These are phyloP conservation scores for Jackrogersella minutella DNA, from an alignment of 495 filamentous ascomycete species.

Conservation along the genomic window DNA sequence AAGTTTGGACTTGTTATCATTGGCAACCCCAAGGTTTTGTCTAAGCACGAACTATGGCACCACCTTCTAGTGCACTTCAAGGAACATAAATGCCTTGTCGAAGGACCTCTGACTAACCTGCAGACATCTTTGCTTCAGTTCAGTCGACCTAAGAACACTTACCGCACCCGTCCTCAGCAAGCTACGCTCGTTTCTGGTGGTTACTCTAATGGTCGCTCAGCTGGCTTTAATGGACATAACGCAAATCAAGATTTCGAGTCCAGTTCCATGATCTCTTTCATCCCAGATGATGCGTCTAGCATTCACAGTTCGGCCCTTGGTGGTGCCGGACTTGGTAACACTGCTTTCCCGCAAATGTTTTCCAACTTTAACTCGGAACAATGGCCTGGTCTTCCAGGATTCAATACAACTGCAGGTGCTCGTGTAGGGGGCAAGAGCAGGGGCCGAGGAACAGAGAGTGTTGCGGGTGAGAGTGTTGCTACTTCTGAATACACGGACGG, in stretches of 20 bases:
- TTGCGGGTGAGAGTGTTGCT: constrained; percentile 90
- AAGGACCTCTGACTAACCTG: constrained; percentile 94
- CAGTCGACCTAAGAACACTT: constrained; percentile 88
- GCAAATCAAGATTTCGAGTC: constrained; percentile 79
- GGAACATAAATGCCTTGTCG: constrained; percentile 93
- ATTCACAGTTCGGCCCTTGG: constrained; percentile 92
- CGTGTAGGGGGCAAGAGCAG: constrained; percentile 61
- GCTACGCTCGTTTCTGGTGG: constrained; percentile 74
- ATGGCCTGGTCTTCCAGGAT: constrained; percentile 83
- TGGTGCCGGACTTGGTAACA: constrained; percentile 75
- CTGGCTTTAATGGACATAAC: constrained; percentile 56
- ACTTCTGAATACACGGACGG: constrained; percentile 87
- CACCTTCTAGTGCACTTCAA: constrained; percentile 97
- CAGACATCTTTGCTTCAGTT: constrained; percentile 96
- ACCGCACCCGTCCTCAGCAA: constrained; percentile 73
- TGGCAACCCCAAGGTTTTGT: constrained; percentile 96
- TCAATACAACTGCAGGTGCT: constrained; percentile 66
- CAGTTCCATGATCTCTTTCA: constrained; percentile 89
- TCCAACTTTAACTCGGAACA: constrained; percentile 84
- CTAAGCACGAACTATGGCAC: constrained; percentile 98
- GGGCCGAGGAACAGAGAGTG: constrained; percentile 71
- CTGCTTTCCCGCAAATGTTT: constrained; percentile 94
- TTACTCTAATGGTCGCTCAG: constrained; percentile 62
- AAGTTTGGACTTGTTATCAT: constrained; percentile 97
- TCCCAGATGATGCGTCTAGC: constrained; percentile 96